Evolutionary conservation across 2,329 filamentous ascomycete genomes (phyloP), one percentile per base, ranked within the genome.

Genomic region (Calonectria hongkongensis): DNA sequence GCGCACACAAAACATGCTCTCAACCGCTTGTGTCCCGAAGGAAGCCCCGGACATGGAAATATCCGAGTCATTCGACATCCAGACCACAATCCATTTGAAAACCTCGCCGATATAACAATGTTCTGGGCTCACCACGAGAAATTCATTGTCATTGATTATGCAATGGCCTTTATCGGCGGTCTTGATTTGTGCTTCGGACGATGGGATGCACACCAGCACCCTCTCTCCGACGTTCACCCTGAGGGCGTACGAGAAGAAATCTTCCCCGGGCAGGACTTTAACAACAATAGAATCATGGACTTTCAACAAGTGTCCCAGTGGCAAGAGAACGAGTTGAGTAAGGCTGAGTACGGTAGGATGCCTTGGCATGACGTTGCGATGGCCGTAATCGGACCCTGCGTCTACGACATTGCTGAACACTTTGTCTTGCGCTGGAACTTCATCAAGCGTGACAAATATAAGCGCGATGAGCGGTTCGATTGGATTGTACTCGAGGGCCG

Each of bases 111-210:
- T 79, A 97, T 98, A 94, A 98, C 95, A 0, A 95, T 98, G 81
- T 98, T 98, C 86, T 98, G 96, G 92, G 97, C 97, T 0, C 97
- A 99, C 82, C 97, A 99, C 82, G 97, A 99, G 80, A 99, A 99
- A 82, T 97, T 98, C 81, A 94, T 98, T 68, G 94, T 99, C 21
- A 94, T 98, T 66, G 97, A 98, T 85, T 98, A 98, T 81, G 90
- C 92, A 18, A 85, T 96, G 78, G 97, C 95, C 16, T 98, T 98
- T 81, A 96, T 98, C 71, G 97, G 97, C 66, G 97, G 97, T 0
- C 88, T 99, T 7, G 97, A 99, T 84, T 87, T 98, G 39, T 99
- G 97, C 84, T 99, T 98, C 82, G 97, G 97, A 10, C 92, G 97
- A 66, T 98, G 96, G 96, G 97, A 99, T 80, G 90, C 90, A 68